These are phyloP conservation scores for Halophytophthora batemanensis DNA, from an alignment of 352 stramenopile genomes.

Conservation along the genomic window DNA sequence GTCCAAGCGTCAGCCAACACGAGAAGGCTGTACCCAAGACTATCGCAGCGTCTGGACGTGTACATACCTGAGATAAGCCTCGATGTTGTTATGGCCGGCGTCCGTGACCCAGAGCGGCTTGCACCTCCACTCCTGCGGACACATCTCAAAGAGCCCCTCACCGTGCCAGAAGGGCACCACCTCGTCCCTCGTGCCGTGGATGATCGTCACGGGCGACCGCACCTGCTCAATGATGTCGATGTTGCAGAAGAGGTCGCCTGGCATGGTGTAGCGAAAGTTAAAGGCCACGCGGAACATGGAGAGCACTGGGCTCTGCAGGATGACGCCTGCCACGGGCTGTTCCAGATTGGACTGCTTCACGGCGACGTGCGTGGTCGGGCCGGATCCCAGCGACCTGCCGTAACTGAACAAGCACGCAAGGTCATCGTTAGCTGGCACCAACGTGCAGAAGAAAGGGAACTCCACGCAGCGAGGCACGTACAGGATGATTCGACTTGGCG, in stretches of 20 bases:
- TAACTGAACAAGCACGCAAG: slow-evolving; percentile 46
- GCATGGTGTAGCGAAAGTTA: slow-evolving; percentile 97
- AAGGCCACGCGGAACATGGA: slow-evolving; percentile 98
- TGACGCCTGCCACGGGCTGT: slow-evolving; percentile 92
- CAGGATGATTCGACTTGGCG: slow-evolving; percentile 93
- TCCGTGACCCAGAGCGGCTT: slow-evolving; percentile 98
- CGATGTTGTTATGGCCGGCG: slow-evolving; percentile 98
- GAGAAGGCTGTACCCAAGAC: neutral
- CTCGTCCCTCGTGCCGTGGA: slow-evolving; percentile 98
- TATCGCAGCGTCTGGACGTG: neutral
- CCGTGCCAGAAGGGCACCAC: slow-evolving; percentile 99
- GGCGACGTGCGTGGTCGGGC: slow-evolving; percentile 96
- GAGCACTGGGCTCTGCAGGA: slow-evolving; percentile 95
- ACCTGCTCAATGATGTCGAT: slow-evolving; percentile 92
- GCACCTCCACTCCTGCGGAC: slow-evolving; percentile 90
- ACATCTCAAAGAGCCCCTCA: slow-evolving; percentile 91
- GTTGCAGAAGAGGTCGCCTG: slow-evolving; percentile 98
- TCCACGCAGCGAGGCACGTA: slow-evolving; percentile 47
- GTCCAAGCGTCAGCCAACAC: slow-evolving; percentile 9
- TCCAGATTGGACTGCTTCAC: slow-evolving; percentile 89
- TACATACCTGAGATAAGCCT: slow-evolving; percentile 89
- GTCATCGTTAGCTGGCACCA: slow-evolving; percentile 1
- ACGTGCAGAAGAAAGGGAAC: slow-evolving; percentile 4
- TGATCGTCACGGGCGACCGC: slow-evolving; percentile 95
- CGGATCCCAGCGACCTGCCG: slow-evolving; percentile 89